These are phyloP conservation scores for Dianthus caryophyllus DNA, from an alignment of 148 eudicot genomes.

Conservation along the genomic window DNA sequence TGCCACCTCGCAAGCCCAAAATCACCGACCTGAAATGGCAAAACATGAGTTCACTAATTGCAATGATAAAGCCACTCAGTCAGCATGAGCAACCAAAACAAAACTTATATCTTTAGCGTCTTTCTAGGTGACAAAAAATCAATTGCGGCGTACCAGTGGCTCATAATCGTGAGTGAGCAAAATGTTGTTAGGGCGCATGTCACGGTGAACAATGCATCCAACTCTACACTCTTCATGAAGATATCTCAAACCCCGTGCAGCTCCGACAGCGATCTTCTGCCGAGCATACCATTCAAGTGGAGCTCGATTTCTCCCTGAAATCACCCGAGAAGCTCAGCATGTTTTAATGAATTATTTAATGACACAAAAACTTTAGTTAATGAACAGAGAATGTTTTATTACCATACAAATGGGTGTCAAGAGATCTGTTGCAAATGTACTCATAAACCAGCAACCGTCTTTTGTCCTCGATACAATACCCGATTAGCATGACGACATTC, in stretches of 20 bases:
- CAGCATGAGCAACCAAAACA: neutral
- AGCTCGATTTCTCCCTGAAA: slow-evolving; percentile 44
- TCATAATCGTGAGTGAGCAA: slow-evolving; percentile 72
- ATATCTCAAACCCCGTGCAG: slow-evolving; percentile 66
- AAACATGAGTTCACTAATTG: neutral
- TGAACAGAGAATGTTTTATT: slow-evolving; percentile 3
- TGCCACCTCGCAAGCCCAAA: slow-evolving; percentile 80
- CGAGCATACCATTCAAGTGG: slow-evolving; percentile 63
- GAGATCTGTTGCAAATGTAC: slow-evolving; percentile 53
- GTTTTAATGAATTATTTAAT: neutral
- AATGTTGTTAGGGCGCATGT: slow-evolving; percentile 77
- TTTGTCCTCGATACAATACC: slow-evolving; percentile 57
- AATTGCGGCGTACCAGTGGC: slow-evolving; percentile 46
- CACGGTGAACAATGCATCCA: slow-evolving; percentile 75
- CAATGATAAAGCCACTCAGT: neutral
- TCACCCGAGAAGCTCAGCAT: slow-evolving; percentile 17
- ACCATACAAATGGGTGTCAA: slow-evolving; percentile 59
- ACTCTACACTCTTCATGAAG: slow-evolving; percentile 80
- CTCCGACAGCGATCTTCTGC: slow-evolving; percentile 63
- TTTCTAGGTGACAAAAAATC: too few species aligned
- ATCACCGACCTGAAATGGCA: slow-evolving; percentile 53
- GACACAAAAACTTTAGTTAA: neutral
- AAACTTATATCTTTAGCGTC: too few species aligned
- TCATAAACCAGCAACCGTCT: slow-evolving; percentile 59
- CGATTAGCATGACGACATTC: slow-evolving; percentile 60